Evolutionary conservation across 1,284 basidiomycete species (phyloP), one percentile per base, ranked within the genome.

Genomic region (Afroboletus lepidellus): DNA sequence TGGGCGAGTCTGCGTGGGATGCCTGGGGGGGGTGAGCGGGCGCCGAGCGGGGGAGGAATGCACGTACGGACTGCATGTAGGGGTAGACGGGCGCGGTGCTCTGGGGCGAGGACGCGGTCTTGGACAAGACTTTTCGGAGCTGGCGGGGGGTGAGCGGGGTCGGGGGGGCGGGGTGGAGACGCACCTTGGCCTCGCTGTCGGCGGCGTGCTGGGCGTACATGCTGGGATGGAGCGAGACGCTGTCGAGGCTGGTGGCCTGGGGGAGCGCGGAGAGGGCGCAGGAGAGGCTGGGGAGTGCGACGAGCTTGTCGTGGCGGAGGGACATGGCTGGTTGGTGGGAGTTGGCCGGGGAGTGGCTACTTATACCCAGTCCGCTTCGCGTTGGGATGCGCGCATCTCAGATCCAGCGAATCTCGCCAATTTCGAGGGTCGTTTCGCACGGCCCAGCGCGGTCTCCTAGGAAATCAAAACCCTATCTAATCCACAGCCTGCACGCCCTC

Each of bases 401-500:
- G 67, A 60, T 58, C 49, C 48, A 20, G 21, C 7, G 4, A 7
- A 42, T 37, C 25, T 49, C 12, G 18, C 39, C 46, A 66, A 61
- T 63, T 66, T 69, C 48, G 64, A 54, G 64, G 64, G 58, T 48
- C 3, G 7, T 61, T 27, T 25, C 29, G 5, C 20, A 38, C 20
- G 32, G 32, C 51, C 54, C 51, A 48, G 59, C 64, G 60, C 65
- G 66, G 63, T 61, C 56, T 66, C 67, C 64, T 61, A 61, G 67
- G 65, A 64, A 60, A 60, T 56, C 12, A 18, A 21, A 50, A 43
- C 29, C 29, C 52, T 42, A 50, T 50, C 38, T 41, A 57, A 0
- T 84, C 84, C 48, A 93, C 76, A 23, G 89, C 93, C 74, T 98
- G 96, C 51, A 92, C 89, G 50, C 94, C 94, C 64, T 90, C 90